Conservation (phyloP, 2,329 filamentous ascomycete species). For the Graphilbum ipis-grandicollis region DNA sequence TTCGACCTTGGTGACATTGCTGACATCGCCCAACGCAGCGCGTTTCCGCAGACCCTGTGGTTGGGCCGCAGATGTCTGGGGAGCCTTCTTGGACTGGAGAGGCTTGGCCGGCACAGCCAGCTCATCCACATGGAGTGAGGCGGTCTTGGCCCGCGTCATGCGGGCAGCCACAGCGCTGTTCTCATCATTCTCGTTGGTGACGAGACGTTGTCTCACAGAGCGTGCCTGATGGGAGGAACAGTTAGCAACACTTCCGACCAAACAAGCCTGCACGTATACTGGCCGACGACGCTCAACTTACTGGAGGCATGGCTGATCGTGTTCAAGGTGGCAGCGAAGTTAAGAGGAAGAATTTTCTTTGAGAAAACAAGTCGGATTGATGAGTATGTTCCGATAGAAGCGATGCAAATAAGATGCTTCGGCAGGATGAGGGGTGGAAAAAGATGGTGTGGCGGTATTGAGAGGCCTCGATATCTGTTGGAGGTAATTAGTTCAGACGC, state of each 20-base stretch:
- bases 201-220: constrained; percentile 53
- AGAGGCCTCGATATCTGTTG: too few species aligned
- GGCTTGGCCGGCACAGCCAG: constrained; percentile 37
- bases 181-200: constrained; percentile 90
- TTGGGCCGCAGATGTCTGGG: constrained; percentile 27
- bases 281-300: too few species aligned
- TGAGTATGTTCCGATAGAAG: too few species aligned
- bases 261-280: too few species aligned
- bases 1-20: constrained; percentile 77
- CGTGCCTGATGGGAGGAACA: constrained; percentile 23
- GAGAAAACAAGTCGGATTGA: too few species aligned
- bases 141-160: constrained; percentile 83
- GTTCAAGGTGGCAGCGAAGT: neutral
- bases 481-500: too few species aligned
- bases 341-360: too few species aligned
- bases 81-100: constrained; percentile 52
- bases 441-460: too few species aligned
- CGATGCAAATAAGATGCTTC: too few species aligned
- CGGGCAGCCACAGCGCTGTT: constrained; percentile 61
- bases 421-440: too few species aligned
- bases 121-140: constrained; percentile 50
- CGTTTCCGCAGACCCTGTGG: constrained; percentile 43
- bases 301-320: constrained; percentile 8
- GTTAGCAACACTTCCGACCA: too few species aligned
- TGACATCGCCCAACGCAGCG: constrained; percentile 79